Evolutionary conservation across 768 basidiomycete genomes (phyloP).

Genomic region (Xanthoconium purpureum): DNA sequence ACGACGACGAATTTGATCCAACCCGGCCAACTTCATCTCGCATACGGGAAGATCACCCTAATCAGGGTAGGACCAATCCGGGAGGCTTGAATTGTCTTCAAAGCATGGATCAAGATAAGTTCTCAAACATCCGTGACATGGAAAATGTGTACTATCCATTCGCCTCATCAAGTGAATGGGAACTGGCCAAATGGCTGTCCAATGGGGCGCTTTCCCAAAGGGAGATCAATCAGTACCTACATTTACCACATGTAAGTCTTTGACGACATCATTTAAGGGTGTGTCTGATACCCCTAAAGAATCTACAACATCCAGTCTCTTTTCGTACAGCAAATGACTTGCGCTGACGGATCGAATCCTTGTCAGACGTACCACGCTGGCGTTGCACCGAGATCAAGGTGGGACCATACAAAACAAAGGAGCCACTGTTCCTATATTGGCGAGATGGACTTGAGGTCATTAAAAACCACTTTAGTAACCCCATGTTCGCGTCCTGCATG

Average conservation of each 20-base stretch:
- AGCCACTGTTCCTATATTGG: conserved; percentile 1
- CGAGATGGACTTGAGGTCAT: conserved; percentile 27
- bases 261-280: background rate
- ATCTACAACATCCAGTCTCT: background rate
- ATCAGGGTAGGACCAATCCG: background rate
- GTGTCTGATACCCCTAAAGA: background rate
- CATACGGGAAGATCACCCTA: background rate
- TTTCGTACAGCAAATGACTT: background rate
- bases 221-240: background rate
- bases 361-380: conserved; percentile 5
- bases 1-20: too few relatives aligned
- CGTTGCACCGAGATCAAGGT: background rate
- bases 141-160: conserved; percentile 4
- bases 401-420: background rate
- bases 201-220: background rate
- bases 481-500: conserved; percentile 11
- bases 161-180: background rate
- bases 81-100: background rate
- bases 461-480: conserved; percentile 25
- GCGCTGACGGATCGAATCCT: background rate
- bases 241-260: background rate
- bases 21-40: too few relatives aligned
- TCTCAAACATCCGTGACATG: background rate
- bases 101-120: conserved; percentile 1
- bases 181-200: conserved; percentile 5